Evolutionary conservation across 371 early-diverging fungal species (phyloP), one percentile per base, ranked within the genome.

Genomic region (Rhizopus stolonifer): DNA sequence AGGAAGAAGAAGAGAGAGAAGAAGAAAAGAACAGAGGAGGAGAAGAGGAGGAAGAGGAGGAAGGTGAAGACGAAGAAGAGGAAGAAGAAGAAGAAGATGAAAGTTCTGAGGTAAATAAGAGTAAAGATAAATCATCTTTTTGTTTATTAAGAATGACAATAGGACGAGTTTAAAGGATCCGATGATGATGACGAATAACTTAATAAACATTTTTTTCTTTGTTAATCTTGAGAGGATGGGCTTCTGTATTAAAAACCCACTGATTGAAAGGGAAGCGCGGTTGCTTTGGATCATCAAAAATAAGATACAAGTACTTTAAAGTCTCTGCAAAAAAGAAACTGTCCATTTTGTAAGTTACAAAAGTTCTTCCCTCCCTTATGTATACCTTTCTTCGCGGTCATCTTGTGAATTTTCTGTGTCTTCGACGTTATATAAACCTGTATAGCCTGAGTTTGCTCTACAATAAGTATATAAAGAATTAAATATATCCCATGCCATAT

Each of bases 281-380:
- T 0, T 23, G 11, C 5, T 52, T 33, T n/a, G 88, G 80, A 36
- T 82, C 86, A 23, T 83, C 72, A 78, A 93, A 96, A 15, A 96
- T 70, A 32, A 95, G 68, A 60, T 92, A 96, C 39, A 96, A 74
- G 65, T 96, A 96, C 68, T 98, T 96, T 49, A 96, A 81, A 0
- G 97, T 96, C 65, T 98, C 99, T 0, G 93, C 94, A 63, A 91
- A 77, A 57, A 93, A 89, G 70, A 92, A 95, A 42, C 86, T 81
- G 46, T 65, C 52, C 8, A 8, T 40, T 29, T 26, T 26, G 3
- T 14, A 19, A 10, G 11, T 2, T 32, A 6, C 6, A 13, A n/a
- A 13, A 18, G 14, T 8, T 4, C 7, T 5, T 15, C 21, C 21
- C 8, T 49, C 29, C 4, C 18, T 19, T 48, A 9, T n/a, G 5